Base-by-base conservation (phyloP, 257 asterid species). In the Solanum arcanum region DNA sequence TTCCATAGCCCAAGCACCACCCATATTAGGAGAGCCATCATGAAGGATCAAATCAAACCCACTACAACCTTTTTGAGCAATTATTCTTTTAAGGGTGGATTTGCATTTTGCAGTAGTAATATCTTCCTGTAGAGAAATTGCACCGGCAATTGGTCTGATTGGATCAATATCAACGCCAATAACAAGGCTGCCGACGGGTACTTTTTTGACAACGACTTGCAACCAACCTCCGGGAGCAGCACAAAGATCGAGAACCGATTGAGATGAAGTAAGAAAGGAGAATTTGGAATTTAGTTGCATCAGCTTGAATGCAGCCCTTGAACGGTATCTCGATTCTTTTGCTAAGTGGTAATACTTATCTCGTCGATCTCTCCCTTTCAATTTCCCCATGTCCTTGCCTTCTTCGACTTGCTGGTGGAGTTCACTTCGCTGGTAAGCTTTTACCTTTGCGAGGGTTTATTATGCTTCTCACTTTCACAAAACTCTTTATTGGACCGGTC, bases 141-240 rank as follows among this genome's bases (percentile, higher is more conserved):
- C 98, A 87, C 98, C 98, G 4, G 94, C 95, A 15, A 97, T 88
- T 2, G 98, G 98, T 1, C 96, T 93, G 47, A 95, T 95, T 0
- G 95, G 97, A 25, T 92, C 98, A 59, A 92, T 94, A 83, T 97
- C 99, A 83, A 95, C 95, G 21, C 98, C 98, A 78, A 97, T 83
- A 10, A 97, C 97, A 39, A 97, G 92, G 81, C 95, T 92, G 10
- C 97, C 98, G 33, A 95, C 96, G 11, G 98, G 99, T 4, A 87
- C 94, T 5, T 95, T 92, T 81, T 94, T 95, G 13, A 94, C 97
- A 31, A 93, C 88, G 6, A 95, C 98, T 81, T 97, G 99, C 96
- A 95, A 92, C 99, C 99, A 97, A 60, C 99, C 98, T 4, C 98
- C 99, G 0, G 99, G 98, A 4, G 98, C 98, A 84, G 99, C 99